These are phyloP conservation scores for Suhomyces bolitotheri DNA, from an alignment of 1,139 yeast species.

Conservation along the genomic window DNA sequence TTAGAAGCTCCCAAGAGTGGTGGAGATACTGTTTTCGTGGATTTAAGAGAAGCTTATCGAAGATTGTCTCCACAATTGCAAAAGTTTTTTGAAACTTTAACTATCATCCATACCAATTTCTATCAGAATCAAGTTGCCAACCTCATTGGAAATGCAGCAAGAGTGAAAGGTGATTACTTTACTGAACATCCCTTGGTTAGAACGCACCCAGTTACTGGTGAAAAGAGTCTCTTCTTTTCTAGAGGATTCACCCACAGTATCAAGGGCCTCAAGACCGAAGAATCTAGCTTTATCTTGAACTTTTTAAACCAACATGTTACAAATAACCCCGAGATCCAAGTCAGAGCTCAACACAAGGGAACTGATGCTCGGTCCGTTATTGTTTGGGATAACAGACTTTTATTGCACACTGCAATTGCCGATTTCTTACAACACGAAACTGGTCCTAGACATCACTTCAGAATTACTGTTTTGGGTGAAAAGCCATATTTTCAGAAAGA, in stretches of 20 bases:
- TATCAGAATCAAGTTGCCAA: constrained; percentile 24
- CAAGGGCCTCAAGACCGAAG: constrained; percentile 25
- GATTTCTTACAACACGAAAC: constrained; percentile 26
- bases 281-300: constrained; percentile 24
- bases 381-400: constrained; percentile 29
- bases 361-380: constrained; percentile 25
- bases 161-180: constrained; percentile 24
- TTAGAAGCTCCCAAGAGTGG: constrained; percentile 35
- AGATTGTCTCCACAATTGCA: constrained; percentile 33
- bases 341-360: constrained; percentile 27
- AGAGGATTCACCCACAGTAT: constrained; percentile 25
- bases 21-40: constrained; percentile 37
- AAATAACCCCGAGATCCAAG: constrained; percentile 28
- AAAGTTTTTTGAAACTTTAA: constrained; percentile 29
- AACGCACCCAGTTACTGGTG: constrained; percentile 33
- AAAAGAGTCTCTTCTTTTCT: constrained; percentile 25
- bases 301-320: constrained; percentile 25
- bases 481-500: constrained; percentile 21
- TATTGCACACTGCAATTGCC: constrained; percentile 24
- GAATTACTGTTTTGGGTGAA: constrained; percentile 29
- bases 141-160: constrained; percentile 17
- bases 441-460: constrained; percentile 27
- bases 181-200: constrained; percentile 33
- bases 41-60: constrained; percentile 33
- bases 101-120: constrained; percentile 27